A percentile compares a stretch with the other conserved stretches of the same genome.
phyloP scores from a whole-genome alignment of 495 filamentous ascomycete genomes.

The Staphylotrichum tortipilum region DNA sequence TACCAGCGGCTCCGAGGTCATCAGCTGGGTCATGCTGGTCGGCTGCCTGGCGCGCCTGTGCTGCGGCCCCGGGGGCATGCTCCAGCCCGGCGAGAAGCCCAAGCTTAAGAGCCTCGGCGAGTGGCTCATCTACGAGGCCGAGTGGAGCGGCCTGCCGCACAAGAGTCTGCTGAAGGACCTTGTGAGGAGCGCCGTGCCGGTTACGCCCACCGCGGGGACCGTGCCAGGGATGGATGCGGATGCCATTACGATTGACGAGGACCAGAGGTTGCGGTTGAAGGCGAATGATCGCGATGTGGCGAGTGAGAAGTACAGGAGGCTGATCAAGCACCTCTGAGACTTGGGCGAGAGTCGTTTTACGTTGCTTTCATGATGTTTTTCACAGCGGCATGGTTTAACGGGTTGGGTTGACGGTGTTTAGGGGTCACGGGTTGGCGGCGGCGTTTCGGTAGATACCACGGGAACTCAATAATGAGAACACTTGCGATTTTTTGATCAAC shows the following conservation, averaged over 20 bases:
- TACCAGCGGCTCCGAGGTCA: constrained; percentile 10
- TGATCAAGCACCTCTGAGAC: constrained; percentile 2
- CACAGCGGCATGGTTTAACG: not conserved
- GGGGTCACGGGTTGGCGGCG: no score
- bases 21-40: constrained; percentile 22
- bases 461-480: no score
- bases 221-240: constrained; percentile 8
- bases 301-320: constrained; percentile 14
- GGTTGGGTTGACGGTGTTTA: no score
- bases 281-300: constrained; percentile 10
- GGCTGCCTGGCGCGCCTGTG: constrained; percentile 21
- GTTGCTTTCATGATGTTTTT: not conserved
- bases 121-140: constrained; percentile 30
- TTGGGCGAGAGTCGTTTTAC: not conserved
- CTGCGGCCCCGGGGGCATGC: constrained; percentile 7
- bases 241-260: constrained; percentile 17
- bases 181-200: constrained; percentile 12
- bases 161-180: constrained; percentile 9
- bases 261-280: constrained; percentile 14
- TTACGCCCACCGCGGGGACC: not conserved
- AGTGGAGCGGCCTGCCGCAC: constrained; percentile 6
- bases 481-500: no score
- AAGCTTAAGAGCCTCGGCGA: constrained; percentile 22
- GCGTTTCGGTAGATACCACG: no score
- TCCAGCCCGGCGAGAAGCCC: constrained; percentile 9